A percentile compares a stretch with the other conserved stretches of the same genome.
Conservation (phyloP, 1,284 basidiomycete genomes). For the Sanghuangporus sanghuang region DNA sequence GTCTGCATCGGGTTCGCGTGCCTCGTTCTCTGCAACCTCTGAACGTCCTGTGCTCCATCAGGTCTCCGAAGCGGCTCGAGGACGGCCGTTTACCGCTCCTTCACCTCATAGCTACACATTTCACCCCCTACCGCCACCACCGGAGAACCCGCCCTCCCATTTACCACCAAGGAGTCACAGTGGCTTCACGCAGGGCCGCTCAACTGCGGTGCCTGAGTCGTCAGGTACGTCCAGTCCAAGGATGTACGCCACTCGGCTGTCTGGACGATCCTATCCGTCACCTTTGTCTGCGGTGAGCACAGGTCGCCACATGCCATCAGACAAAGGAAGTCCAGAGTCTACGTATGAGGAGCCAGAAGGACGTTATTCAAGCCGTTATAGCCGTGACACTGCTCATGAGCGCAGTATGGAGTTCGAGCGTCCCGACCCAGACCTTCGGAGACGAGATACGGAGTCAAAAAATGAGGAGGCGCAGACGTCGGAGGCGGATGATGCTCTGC, state of each 20-base stretch:
- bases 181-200: not conserved
- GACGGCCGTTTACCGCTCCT: not conserved
- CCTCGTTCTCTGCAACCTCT: slow-evolving; percentile 3
- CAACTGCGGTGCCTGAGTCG: not conserved
- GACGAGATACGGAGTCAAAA: not conserved
- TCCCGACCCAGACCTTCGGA: not conserved
- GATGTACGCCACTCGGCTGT: not conserved
- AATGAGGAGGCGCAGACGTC: slow-evolving; percentile 9
- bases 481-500: slow-evolving; percentile 9
- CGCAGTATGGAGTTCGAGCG: not conserved
- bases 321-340: not conserved
- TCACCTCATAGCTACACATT: not conserved
- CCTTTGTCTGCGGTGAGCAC: not conserved
- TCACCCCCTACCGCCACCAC: not conserved
- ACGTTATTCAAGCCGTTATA: not conserved
- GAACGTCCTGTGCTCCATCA: slow-evolving; percentile 4
- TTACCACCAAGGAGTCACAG: not conserved
- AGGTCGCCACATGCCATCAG: not conserved
- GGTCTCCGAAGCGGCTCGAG: not conserved
- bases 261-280: not conserved
- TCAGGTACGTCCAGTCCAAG: not conserved
- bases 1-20: slow-evolving; percentile 3
- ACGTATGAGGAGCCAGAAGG: not conserved
- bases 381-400: not conserved
- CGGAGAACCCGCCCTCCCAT: not conserved